phyloP scores from a whole-genome alignment of 2,329 filamentous ascomycete genomes.

The Penicillium sp. region DNA sequence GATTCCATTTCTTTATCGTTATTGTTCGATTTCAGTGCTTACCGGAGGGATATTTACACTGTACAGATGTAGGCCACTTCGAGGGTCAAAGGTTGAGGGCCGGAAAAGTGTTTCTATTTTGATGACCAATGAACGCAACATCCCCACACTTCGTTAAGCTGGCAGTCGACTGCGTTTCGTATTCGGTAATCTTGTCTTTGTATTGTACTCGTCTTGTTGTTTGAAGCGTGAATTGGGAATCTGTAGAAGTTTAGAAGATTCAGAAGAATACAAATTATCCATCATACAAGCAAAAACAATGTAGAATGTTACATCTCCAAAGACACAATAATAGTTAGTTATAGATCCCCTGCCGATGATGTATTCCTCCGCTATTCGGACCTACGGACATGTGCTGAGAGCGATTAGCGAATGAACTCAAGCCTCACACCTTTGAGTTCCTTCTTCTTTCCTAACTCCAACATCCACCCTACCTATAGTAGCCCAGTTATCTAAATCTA shows the following conservation, averaged over 20 bases:
- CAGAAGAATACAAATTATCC: too few relatives aligned
- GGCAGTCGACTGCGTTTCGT: too few relatives aligned
- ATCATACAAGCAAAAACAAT: not conserved
- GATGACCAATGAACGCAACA: conserved; percentile 1
- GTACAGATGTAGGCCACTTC: not conserved
- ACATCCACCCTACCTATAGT: not conserved
- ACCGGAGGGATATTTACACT: not conserved
- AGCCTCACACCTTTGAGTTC: not conserved
- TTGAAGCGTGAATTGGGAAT: too few relatives aligned
- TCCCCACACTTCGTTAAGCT: not conserved
- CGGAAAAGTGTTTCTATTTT: not conserved
- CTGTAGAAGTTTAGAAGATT: too few relatives aligned
- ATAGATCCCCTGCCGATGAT: conserved; percentile 3
- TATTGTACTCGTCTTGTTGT: not conserved
- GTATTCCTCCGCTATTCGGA: conserved; percentile 20
- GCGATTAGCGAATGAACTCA: not conserved
- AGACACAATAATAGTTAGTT: too few relatives aligned
- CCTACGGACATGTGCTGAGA: conserved; percentile 20
- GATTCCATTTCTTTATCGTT: conserved; percentile 7
- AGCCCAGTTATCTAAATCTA: not conserved
- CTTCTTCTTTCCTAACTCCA: not conserved
- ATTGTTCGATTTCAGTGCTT: not conserved
- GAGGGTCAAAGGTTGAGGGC: not conserved
- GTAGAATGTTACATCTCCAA: too few relatives aligned
- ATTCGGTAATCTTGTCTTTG: too few relatives aligned